Evolutionary conservation across 2,329 filamentous ascomycete species (phyloP), one percentile per base, ranked within the genome.

Genomic region (Trichoderma harzianum): DNA sequence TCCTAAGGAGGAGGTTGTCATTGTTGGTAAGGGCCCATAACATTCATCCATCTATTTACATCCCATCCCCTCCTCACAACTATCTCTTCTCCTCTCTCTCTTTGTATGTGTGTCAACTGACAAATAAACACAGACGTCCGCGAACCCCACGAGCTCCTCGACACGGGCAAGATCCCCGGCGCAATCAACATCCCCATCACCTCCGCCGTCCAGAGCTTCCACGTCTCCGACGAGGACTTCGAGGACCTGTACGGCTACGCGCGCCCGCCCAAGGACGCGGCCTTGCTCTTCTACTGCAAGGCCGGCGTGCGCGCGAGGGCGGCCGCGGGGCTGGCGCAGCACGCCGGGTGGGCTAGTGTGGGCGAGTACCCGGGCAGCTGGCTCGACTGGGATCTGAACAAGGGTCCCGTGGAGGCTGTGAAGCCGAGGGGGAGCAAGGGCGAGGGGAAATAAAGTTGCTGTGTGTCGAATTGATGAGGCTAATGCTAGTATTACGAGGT

Each of bases 201-300:
- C 8, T 91, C 90, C 7, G 87, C 90, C 55, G 91, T 94, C 1
- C 94, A 98, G 80, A 91, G 91, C 72, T 90, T 97, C 77, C 92
- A 94, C 80, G 86, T 98, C 8, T 80, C 86, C 0, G 85, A 87
- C 0, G 92, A 93, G 14, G 94, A 97, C 74, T 98, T 98, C 78
- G 88, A 92, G 78, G 93, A 94, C 73, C 84, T 91, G 18, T 95
- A 94, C 81, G 95, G 94, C 5, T 97, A 92, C 78, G 83, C 86
- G 72, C 92, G 93, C 73, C 95, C 86, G 0, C 77, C 77, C 3
- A 84, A 84, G 72, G 85, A 88, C 58, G 80, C 81, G 36, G 85
- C 88, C 74, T 80, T 97, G 16, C 86, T 98, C 5, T 96, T 98
- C 78, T 98, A 97, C 82, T 99, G 96, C 83, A 97, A 94, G 84